phyloP scores from a whole-genome alignment of 768 basidiomycete species.

The Scleroderma bovista region DNA sequence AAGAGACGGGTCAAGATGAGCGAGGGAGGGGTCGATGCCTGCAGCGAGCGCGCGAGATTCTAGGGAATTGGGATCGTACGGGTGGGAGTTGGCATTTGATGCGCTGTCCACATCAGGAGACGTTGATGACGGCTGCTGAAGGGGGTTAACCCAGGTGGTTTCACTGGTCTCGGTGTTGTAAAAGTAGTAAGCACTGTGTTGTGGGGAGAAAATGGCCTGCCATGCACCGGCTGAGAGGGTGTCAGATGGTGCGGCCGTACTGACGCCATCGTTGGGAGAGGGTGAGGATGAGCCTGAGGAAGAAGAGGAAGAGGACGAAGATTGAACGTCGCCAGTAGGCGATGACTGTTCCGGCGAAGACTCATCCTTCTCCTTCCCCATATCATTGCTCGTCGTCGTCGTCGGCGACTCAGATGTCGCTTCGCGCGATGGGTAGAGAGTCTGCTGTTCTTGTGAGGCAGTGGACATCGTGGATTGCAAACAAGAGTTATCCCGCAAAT shows the following conservation, averaged over 20 bases:
- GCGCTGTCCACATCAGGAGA: constrained; percentile 19
- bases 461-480: constrained; percentile 8
- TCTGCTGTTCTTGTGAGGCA: constrained; percentile 5
- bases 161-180: constrained; percentile 69
- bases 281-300: constrained; percentile 2
- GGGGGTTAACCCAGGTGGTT: constrained; percentile 82
- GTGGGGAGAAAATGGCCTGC: constrained; percentile 79
- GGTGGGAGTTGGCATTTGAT: constrained; percentile 20
- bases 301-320: too few relatives aligned
- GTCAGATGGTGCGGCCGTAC: constrained; percentile 7
- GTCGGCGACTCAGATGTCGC: background rate
- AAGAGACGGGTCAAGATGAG: constrained; percentile 71
- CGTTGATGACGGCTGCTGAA: constrained; percentile 35
- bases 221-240: constrained; percentile 39
- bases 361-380: constrained; percentile 5
- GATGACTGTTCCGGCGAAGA: constrained; percentile 1
- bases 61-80: constrained; percentile 37
- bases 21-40: constrained; percentile 80
- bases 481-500: background rate
- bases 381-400: background rate
- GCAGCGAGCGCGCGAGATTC: constrained; percentile 70
- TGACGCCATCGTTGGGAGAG: constrained; percentile 3
- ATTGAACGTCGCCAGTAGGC: background rate
- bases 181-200: constrained; percentile 82
- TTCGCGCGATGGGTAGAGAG: background rate